Base-by-base conservation (phyloP, 1,284 basidiomycete genomes). In the Melampsora larici-populina region DNA sequence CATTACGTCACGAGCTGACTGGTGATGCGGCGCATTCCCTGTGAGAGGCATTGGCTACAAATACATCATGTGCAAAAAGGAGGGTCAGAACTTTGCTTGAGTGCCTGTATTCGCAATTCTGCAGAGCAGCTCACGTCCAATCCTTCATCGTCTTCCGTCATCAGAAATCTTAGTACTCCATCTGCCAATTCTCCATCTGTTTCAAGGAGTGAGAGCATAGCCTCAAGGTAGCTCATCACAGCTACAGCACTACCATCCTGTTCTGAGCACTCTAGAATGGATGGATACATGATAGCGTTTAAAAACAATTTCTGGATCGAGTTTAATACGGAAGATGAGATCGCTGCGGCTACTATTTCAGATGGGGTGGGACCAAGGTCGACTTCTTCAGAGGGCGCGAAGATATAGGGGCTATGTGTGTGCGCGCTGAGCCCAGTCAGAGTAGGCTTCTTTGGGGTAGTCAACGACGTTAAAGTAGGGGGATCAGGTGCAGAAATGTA, bases 181-280 rank as follows among this genome's bases (percentile, higher is more conserved):
- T 90, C 88, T 3, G 88, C 88, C 49, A 94, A 86, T 70, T 87
- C 87, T 29, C 82, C 80, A 8, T 91, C 90, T 60, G 90, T 87
- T 74, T 89, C 88, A 18, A 95, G 87, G 0, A 90, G 91, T 67
- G 89, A 87, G 71, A 95, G 87, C 86, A 94, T 90, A 81, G 92
- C 88, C 79, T 97, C 93, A 79, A 98, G 90, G 82, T 99, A 98
- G n/a, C 91, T 93, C 88, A 98, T 90, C 70, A 98, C 94, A 1
- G 96, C 96, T 0, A 97, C 91, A 0, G 94, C 92, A 80, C 94
- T 97, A 31, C 95, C 95, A 84, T 99, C 95, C 7, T 86, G 83
- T 79, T 93, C 92, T 0, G 94, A 95, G 84, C 94, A 97, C 83
- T 98, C 95, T 69, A 97, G 87, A 68, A 99, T 89, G 6, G 93